These are phyloP conservation scores for Xylariales sp. DNA, from an alignment of 2,329 filamentous ascomycete species.

Conservation along the genomic window DNA sequence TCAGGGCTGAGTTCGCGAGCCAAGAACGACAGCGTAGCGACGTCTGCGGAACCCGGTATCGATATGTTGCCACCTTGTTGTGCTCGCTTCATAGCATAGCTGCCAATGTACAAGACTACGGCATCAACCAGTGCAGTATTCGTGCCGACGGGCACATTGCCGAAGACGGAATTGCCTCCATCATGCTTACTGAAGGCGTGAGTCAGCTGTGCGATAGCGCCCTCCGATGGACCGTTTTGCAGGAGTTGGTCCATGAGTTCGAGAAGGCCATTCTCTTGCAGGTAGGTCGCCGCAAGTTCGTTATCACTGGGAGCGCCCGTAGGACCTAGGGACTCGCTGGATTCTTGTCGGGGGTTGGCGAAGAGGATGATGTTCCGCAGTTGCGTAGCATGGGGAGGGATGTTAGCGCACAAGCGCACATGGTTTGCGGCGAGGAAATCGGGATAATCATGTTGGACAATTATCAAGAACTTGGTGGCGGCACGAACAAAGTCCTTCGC, in stretches of 20 bases:
- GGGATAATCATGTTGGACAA: conserved; percentile 90
- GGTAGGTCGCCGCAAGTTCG: conserved; percentile 54
- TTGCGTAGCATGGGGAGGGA: conserved; percentile 81
- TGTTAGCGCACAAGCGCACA: conserved; percentile 71
- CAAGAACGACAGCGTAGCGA: conserved; percentile 70
- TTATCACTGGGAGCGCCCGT: conserved; percentile 68
- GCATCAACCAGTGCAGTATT: conserved; percentile 72
- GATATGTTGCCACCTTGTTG: conserved; percentile 61
- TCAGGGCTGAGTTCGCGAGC: conserved; percentile 71
- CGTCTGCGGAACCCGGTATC: conserved; percentile 60
- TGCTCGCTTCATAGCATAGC: conserved; percentile 60
- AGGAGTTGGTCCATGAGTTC: conserved; percentile 56
- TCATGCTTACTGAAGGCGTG: conserved; percentile 63
- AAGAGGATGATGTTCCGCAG: conserved; percentile 84
- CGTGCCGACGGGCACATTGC: conserved; percentile 61
- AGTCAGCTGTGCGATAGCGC: conserved; percentile 71
- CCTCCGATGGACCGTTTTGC: conserved; percentile 60
- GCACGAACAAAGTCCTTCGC: conserved; percentile 83
- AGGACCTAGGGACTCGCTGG: conserved; percentile 72
- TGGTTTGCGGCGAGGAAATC: conserved; percentile 90
- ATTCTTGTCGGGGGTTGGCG: conserved; percentile 62
- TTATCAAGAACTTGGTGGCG: conserved; percentile 73
- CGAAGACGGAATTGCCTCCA: conserved; percentile 57
- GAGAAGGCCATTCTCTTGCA: conserved; percentile 52
- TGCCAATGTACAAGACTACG: conserved; percentile 76